A percentile compares a stretch with the other conserved stretches of the same genome.
phyloP scores from a whole-genome alignment of 176 grass and related monocot genomes.

The Triticum aestivum region DNA sequence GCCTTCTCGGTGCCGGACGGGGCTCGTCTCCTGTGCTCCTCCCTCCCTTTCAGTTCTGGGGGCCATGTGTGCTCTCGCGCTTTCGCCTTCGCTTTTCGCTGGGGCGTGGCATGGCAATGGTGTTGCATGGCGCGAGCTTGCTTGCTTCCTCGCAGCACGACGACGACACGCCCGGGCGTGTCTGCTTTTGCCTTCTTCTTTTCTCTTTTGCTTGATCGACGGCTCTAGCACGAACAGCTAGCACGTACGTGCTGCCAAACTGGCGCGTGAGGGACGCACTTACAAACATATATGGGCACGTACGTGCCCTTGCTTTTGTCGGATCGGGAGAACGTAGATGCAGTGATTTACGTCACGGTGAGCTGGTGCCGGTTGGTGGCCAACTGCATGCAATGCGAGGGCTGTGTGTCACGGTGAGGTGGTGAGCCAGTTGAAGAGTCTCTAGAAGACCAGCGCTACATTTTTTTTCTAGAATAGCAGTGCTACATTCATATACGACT shows the following conservation, averaged over 20 bases:
- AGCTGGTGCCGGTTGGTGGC: background rate
- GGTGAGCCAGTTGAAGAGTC: no score
- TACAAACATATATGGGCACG: no score
- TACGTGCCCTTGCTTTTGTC: background rate
- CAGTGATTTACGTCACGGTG: background rate
- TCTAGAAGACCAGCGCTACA: no score
- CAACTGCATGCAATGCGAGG: no score
- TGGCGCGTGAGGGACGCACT: background rate
- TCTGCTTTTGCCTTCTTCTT: accelerated
- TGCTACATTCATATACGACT: no score
- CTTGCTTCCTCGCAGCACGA: background rate
- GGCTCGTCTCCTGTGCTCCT: no score
- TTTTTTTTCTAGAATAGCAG: no score
- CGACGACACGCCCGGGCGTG: background rate
- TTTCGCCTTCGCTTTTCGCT: background rate
- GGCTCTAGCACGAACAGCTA: background rate
- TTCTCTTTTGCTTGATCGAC: background rate
- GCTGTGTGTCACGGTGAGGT: no score
- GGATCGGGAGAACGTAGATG: background rate
- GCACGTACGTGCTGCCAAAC: background rate
- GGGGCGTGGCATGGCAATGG: background rate
- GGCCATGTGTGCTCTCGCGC: background rate
- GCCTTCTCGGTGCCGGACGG: no score
- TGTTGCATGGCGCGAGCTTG: background rate
- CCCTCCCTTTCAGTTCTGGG: background rate